Base-by-base conservation (phyloP, 345 rosid species). In the Camelina sativa region DNA sequence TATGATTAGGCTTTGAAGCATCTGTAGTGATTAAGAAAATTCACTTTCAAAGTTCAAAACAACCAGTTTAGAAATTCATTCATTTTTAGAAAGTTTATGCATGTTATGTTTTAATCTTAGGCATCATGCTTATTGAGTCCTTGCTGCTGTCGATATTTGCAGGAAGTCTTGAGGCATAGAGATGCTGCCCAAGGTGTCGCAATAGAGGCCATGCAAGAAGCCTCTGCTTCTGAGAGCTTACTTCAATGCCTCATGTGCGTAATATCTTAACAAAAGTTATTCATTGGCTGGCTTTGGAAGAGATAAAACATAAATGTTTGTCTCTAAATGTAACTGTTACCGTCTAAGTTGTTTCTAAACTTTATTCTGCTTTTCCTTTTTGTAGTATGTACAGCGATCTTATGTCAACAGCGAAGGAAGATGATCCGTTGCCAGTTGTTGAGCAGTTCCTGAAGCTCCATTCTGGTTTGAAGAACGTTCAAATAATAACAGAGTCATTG, bases 131-230 rank as follows among this genome's bases (percentile, higher is more conserved):
- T 53, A 10, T 22, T 67, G 30, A 30, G 40, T 43, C 56, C 30
- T 61, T 48, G 40, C 72, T 66, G 47, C 19, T 15, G 19, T 56
- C 38, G 5, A 35, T 59, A 11, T 32, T 41, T 67, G 20, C 84
- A 95, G 99, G 96, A 86, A 74, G 90, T 95, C 52, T 79, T 90
- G 86, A 95, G 82, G 87, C 86, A 85, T 58, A 86, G 97, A 80
- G 99, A 95, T 77, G 86, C 91, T 44, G 97, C 97, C 59, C 95
- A 89, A 82, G 79, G 79, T 35, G 97, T 93, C 1, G 97, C 97
- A 12, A 74, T 89, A 53, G 97, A 90, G 75, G 96, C 97, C 76
- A 79, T 95, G 81, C 97, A 87, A 72, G 99, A 95, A 84, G 97
- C 99, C 59, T 86, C 96, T 73, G 92, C 88, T 78, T 81, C 96